phyloP scores from a whole-genome alignment of 164 flowering plant genomes.

The Chimonanthus salicifolius region DNA sequence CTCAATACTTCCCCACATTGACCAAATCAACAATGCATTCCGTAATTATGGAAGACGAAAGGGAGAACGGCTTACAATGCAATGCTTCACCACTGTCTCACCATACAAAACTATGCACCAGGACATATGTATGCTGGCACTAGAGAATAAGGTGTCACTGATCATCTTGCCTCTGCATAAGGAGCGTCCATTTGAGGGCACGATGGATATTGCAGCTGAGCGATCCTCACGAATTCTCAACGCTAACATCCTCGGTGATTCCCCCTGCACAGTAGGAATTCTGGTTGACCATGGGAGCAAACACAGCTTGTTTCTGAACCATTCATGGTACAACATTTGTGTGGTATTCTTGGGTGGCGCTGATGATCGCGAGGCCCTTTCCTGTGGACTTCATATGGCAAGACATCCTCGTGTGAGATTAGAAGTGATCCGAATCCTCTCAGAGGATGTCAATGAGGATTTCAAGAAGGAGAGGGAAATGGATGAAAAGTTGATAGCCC shows the following conservation, averaged over 20 bases:
- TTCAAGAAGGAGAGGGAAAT: slow-evolving; percentile 11
- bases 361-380: slow-evolving; percentile 35
- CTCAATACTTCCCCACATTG: not conserved
- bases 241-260: slow-evolving; percentile 21
- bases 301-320: not conserved
- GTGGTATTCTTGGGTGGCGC: slow-evolving; percentile 34
- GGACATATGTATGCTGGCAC: slow-evolving; percentile 25
- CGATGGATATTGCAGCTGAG: not conserved
- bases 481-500: slow-evolving; percentile 17
- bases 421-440: slow-evolving; percentile 10
- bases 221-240: slow-evolving; percentile 10
- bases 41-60: slow-evolving; percentile 11
- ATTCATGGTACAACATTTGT: slow-evolving; percentile 9
- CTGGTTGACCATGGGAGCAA: slow-evolving; percentile 24
- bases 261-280: slow-evolving; percentile 46
- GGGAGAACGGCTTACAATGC: slow-evolving; percentile 2
- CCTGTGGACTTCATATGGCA: slow-evolving; percentile 19
- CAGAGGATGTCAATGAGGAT: not conserved
- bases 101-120: slow-evolving; percentile 30
- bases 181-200: slow-evolving; percentile 7
- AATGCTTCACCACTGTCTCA: slow-evolving; percentile 20
- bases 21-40: slow-evolving; percentile 25
- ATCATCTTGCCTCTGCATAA: slow-evolving; percentile 32
- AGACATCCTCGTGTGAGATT: slow-evolving; percentile 1
- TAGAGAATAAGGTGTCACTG: slow-evolving; percentile 17